A percentile compares a stretch with the other conserved stretches of the same genome.
These are phyloP conservation scores for Colletotrichum siamense DNA, from an alignment of 2,329 filamentous ascomycete genomes.

Conservation along the genomic window DNA sequence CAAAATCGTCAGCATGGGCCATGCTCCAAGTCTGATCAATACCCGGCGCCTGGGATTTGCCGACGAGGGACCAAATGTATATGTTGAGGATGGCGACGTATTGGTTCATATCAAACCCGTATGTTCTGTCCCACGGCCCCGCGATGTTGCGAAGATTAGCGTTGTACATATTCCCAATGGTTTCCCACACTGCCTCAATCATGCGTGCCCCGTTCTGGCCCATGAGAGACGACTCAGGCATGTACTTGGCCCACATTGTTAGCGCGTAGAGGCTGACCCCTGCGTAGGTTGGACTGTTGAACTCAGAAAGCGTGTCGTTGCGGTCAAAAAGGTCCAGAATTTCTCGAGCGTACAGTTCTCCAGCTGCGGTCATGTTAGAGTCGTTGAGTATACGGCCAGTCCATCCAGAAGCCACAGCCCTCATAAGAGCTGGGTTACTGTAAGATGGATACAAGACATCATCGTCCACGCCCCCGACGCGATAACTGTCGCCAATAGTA, in stretches of 20 bases:
- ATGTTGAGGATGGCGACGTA: slow-evolving; percentile 63
- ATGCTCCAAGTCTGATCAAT: slow-evolving; percentile 42
- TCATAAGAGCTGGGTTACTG: slow-evolving; percentile 55
- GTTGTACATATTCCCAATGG: slow-evolving; percentile 59
- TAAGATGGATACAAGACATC: slow-evolving; percentile 47
- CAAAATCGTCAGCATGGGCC: slow-evolving; percentile 64
- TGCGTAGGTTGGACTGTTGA: slow-evolving; percentile 57
- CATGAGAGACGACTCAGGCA: slow-evolving; percentile 57
- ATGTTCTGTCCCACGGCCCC: slow-evolving; percentile 68
- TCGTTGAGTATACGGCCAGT: slow-evolving; percentile 58
- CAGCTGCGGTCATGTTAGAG: slow-evolving; percentile 62
- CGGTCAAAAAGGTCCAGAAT: slow-evolving; percentile 62
- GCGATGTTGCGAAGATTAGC: slow-evolving; percentile 64
- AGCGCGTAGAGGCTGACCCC: slow-evolving; percentile 65
- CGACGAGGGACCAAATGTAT: slow-evolving; percentile 63
- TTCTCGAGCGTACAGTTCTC: slow-evolving; percentile 61
- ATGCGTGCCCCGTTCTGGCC: slow-evolving; percentile 53
- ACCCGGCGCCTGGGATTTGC: slow-evolving; percentile 45
- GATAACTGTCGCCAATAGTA: slow-evolving; percentile 64
- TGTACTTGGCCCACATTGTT: slow-evolving; percentile 64
- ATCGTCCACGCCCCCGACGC: slow-evolving; percentile 54
- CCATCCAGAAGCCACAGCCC: slow-evolving; percentile 65
- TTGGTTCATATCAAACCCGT: slow-evolving; percentile 68
- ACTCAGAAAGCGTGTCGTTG: slow-evolving; percentile 54
- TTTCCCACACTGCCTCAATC: slow-evolving; percentile 59